Percentiles rank a stretch among this genome's conserved stretches.
Evolutionary conservation across 2,329 filamentous ascomycete species (phyloP).

Genomic region (Lachnellula occidentalis): DNA sequence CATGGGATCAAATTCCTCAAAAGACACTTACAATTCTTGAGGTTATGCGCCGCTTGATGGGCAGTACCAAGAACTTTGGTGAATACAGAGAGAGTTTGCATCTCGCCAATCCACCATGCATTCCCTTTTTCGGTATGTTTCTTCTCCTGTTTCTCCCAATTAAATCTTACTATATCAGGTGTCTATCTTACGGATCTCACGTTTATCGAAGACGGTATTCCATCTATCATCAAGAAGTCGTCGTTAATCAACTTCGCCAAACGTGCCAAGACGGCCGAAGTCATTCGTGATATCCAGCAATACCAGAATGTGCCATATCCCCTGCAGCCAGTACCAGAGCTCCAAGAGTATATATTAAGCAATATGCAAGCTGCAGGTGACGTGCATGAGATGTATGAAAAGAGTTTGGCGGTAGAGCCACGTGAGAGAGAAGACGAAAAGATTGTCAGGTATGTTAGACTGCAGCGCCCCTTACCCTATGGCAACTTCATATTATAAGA

Average conservation of each 20-base stretch:
- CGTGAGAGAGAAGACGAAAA: conserved; percentile 97
- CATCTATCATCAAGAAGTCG: conserved; percentile 91
- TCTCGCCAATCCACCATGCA: conserved; percentile 90
- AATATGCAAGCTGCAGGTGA: conserved; percentile 95
- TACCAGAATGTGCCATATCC: conserved; percentile 98
- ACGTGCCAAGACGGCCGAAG: conserved; percentile 93
- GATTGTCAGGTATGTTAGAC: conserved; percentile 70
- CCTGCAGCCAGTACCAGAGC: conserved; percentile 78
- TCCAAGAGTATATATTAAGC: conserved; percentile 93
- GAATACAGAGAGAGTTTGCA: conserved; percentile 93
- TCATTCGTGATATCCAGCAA: conserved; percentile 97
- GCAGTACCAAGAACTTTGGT: conserved; percentile 95
- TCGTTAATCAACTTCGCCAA: conserved; percentile 98
- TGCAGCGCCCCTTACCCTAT: conserved; percentile 16
- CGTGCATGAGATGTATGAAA: conserved; percentile 99
- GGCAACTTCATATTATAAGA: conserved; percentile 17
- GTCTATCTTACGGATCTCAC: conserved; percentile 96
- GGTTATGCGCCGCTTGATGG: conserved; percentile 90
- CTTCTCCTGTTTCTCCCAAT: conserved; percentile 1
- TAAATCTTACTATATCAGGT: conserved; percentile 44
- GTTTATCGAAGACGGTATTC: conserved; percentile 97
- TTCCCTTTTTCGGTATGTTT: conserved; percentile 86
- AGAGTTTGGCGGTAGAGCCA: conserved; percentile 87
- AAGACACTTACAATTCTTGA: conserved; percentile 77
- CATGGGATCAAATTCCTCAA: conserved; percentile 89